A percentile compares a stretch with the other conserved stretches of the same genome.
Evolutionary conservation across 306 rosid species (phyloP).

Genomic region (Vigna radiata): DNA sequence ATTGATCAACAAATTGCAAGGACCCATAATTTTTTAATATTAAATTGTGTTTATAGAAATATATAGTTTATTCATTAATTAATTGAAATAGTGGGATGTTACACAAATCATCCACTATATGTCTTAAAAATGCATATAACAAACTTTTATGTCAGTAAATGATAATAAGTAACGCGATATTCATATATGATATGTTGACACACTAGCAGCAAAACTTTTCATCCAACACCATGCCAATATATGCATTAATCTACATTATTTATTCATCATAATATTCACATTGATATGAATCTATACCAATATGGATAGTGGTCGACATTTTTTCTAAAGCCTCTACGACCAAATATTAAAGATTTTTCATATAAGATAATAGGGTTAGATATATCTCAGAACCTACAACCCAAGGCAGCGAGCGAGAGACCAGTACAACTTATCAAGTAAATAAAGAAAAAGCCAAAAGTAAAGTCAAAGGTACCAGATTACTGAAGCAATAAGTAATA

Average conservation of each 20-base stretch:
- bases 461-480: neutral
- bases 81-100: no score
- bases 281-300: neutral
- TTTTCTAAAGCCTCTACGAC: no score
- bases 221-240: neutral
- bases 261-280: neutral
- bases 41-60: no score
- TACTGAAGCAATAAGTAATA: neutral
- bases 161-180: constrained; percentile 15
- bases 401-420: constrained; percentile 12
- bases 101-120: constrained; percentile 3
- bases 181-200: neutral
- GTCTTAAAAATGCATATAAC: constrained; percentile 18
- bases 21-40: no score
- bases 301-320: neutral
- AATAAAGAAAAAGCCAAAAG: no score
- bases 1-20: constrained; percentile 10
- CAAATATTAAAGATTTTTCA: no score
- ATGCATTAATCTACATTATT: constrained; percentile 1
- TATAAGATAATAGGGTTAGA: neutral
- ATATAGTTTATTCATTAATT: no score
- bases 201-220: neutral
- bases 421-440: neutral
- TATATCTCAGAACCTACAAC: neutral
- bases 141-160: constrained; percentile 29